Evolutionary conservation across 345 rosid species (phyloP).

Genomic region (Eucalyptus regnans): DNA sequence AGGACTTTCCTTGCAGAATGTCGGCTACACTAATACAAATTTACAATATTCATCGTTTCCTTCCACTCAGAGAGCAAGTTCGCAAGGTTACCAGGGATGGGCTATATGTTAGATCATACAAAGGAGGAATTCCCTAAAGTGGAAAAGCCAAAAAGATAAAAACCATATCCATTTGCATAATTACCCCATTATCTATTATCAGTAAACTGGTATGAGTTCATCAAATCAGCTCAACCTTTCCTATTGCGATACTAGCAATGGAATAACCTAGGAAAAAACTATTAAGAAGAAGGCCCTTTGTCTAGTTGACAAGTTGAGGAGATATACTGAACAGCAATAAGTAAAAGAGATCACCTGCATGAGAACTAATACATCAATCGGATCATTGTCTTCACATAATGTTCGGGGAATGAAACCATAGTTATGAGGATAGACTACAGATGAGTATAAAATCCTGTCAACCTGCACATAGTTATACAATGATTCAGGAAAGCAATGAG

Average conservation of each 20-base stretch:
- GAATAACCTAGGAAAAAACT: neutral
- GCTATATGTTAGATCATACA: neutral
- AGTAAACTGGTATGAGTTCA: neutral
- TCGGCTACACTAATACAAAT: neutral
- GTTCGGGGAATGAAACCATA: slow-evolving; percentile 96
- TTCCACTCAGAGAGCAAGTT: neutral
- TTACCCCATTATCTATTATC: neutral
- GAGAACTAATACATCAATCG: slow-evolving; percentile 80
- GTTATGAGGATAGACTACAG: slow-evolving; percentile 98
- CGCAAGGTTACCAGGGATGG: neutral
- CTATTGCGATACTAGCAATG: neutral
- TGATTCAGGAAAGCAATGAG: neutral
- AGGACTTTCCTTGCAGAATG: neutral
- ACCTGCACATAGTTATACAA: slow-evolving; percentile 23
- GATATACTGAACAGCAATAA: neutral
- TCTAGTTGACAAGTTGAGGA: neutral
- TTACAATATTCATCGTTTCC: neutral
- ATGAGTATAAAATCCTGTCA: slow-evolving; percentile 77
- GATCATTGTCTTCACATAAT: slow-evolving; percentile 95
- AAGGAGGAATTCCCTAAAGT: neutral
- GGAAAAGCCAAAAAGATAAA: neutral
- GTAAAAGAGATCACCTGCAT: slow-evolving; percentile 61
- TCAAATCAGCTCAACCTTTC: neutral
- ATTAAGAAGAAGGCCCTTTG: neutral
- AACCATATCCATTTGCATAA: neutral